Conservation (phyloP, 225 moss, liverwort and hornwort genomes). For the Anthoceros angustus region DNA sequence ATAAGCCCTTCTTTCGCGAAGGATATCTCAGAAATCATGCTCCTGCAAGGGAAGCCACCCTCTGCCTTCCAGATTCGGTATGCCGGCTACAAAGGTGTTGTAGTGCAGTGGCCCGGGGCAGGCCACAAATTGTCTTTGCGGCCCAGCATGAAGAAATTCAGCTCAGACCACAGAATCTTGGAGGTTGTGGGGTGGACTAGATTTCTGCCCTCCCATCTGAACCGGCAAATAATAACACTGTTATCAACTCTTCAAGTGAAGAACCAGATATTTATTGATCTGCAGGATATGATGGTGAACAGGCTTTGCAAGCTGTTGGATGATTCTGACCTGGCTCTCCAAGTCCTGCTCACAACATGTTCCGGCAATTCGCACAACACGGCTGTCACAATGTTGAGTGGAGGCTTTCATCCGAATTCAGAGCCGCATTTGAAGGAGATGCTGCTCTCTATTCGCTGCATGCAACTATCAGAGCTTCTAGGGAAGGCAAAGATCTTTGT, state of each 20-base stretch:
- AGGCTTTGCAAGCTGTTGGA: conserved; percentile 46
- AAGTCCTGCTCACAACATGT: conserved; percentile 30
- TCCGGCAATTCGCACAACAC: conserved; percentile 33
- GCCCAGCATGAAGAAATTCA: conserved; percentile 57
- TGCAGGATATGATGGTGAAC: conserved; percentile 49
- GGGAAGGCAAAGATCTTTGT: conserved; percentile 64
- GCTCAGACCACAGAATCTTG: conserved; percentile 38
- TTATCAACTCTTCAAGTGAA: conserved; percentile 49
- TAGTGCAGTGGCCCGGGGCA: conserved; percentile 43
- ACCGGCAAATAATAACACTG: conserved; percentile 70
- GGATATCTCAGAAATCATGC: conserved; percentile 33
- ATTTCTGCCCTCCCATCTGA: conserved; percentile 58
- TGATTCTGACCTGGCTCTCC: conserved; percentile 37
- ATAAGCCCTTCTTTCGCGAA: conserved; percentile 45
- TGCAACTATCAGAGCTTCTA: conserved; percentile 53
- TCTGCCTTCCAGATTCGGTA: conserved; percentile 86
- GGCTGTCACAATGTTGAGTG: conserved; percentile 51
- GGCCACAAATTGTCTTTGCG: conserved; percentile 46
- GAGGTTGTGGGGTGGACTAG: conserved; percentile 80
- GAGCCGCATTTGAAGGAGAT: conserved; percentile 54
- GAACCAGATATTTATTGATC: conserved; percentile 21
- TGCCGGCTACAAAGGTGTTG: conserved; percentile 80
- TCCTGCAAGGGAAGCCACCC: conserved; percentile 32
- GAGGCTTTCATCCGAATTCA: conserved; percentile 48
- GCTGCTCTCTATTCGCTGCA: conserved; percentile 58